Evolutionary conservation across 2,329 filamentous ascomycete genomes (phyloP), one percentile per base, ranked within the genome.

Genomic region (Trichoderma sp.): DNA sequence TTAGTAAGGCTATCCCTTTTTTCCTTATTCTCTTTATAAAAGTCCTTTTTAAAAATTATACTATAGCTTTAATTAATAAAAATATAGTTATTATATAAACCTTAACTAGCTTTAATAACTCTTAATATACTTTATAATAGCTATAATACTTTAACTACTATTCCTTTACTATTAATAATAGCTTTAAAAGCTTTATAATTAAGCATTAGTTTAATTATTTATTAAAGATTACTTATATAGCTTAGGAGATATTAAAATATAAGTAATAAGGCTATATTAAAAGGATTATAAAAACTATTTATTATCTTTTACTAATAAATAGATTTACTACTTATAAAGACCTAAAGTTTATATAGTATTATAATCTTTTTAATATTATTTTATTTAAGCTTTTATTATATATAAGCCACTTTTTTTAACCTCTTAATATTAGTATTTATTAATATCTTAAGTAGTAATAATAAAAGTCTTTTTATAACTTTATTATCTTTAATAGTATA

Each of bases 351-450:
- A 34, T 34, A 34, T 34, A 34, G 30, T 34, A 34, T 34, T 34
- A 34, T 10, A 34, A 34, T 34, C 30, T 34, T 34, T 34, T 34
- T 34, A 34, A 34, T 34, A 34, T 34, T 34, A 34, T 34, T 2
- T 7, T 7, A 2, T 34, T 34, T 34, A 34, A 34, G 30, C 7
- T 34, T 10, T 3, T 10, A 10, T 34, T 34, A 34, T 34, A 34
- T 34, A 34, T 10, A 10, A 9, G 7, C 9, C 9, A 34, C 9
- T 34, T 34, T 7, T 7, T 34, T 10, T 45, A 55, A 30, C 5
- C 41, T 26, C 7, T 15, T 52, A 43, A 55, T 21, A 5, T 21
- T 55, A 34, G 30, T 21, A 12, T 39, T 64, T 67, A 71, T 69
- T 67, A 7, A n/a, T 3, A n/a, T 26, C 12, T 28, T 10, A 15